A percentile compares a stretch with the other conserved stretches of the same genome.
Evolutionary conservation across 1,284 basidiomycete species (phyloP).

Genomic region (Cutaneotrichosporon cyanovorans): DNA sequence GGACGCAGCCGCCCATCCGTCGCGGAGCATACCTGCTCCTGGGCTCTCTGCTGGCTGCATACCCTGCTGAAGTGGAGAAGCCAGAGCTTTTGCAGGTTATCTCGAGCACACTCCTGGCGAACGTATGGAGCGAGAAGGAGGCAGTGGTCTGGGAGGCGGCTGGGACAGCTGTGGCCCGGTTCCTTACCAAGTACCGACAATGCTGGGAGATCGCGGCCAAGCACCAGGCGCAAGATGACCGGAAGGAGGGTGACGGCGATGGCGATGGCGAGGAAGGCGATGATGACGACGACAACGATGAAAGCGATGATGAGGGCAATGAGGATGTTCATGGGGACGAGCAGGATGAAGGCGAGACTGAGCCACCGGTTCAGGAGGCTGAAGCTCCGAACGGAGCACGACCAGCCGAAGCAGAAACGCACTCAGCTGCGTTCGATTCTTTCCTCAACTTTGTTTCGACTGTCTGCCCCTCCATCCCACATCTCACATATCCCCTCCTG

Average conservation of each 20-base stretch:
- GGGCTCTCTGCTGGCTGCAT: conserved; percentile 22
- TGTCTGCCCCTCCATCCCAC: conserved; percentile 37
- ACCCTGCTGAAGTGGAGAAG: conserved; percentile 23
- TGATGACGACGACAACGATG: conserved; percentile 27
- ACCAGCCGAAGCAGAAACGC: neutral
- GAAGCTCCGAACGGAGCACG: neutral
- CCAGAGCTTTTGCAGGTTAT: conserved; percentile 45
- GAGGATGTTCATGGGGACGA: conserved; percentile 36
- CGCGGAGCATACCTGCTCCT: conserved; percentile 37
- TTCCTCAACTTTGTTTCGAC: conserved; percentile 42
- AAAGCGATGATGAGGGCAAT: conserved; percentile 42
- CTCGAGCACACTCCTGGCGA: conserved; percentile 57
- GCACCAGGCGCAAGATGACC: conserved; percentile 8
- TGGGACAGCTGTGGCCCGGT: conserved; percentile 62
- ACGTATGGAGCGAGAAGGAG: conserved; percentile 71
- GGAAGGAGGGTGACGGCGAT: conserved; percentile 18
- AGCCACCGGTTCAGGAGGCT: too few species aligned
- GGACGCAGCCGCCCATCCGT: conserved; percentile 34
- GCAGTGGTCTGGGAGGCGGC: conserved; percentile 57
- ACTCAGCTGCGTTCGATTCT: conserved; percentile 52
- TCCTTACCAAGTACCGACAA: conserved; percentile 59
- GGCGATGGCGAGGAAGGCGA: conserved; percentile 38
- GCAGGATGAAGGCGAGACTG: conserved; percentile 41
- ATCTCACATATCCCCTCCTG: conserved; percentile 38
- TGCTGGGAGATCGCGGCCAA: conserved; percentile 54